Evolutionary conservation across 257 asterid species (phyloP).

Genomic region (Solanum bulbocastanum): DNA sequence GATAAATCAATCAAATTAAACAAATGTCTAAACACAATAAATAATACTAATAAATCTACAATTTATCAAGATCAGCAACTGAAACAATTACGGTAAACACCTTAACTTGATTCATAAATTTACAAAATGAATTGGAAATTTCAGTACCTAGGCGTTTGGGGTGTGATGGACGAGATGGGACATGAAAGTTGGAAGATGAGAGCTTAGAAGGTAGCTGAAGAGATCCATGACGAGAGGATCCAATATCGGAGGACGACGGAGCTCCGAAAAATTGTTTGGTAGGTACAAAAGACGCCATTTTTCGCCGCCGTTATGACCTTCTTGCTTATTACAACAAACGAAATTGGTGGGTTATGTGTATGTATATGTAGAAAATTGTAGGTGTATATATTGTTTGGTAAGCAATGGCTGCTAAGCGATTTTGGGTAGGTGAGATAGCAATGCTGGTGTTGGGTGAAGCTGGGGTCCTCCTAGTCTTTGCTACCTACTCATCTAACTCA

Average conservation of each 20-base stretch:
- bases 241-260: conserved; percentile 27
- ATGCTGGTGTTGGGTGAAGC: background rate
- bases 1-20: background rate
- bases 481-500: background rate
- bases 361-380: background rate
- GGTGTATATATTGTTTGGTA: background rate
- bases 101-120: background rate
- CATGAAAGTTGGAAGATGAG: conserved; percentile 27
- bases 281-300: conserved; percentile 44
- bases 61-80: background rate
- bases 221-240: conserved; percentile 46
- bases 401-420: background rate
- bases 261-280: conserved; percentile 61
- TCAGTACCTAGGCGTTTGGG: conserved; percentile 55
- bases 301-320: background rate
- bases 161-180: conserved; percentile 45
- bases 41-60: background rate
- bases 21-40: background rate
- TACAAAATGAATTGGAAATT: background rate
- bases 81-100: background rate
- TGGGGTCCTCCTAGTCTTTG: background rate
- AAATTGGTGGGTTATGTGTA: background rate
- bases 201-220: conserved; percentile 32
- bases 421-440: background rate
- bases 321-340: background rate